Percentiles rank a stretch among this genome's conserved stretches.
Evolutionary conservation across 2,329 filamentous ascomycete species (phyloP).

Genomic region (Sclerotinia glacialis): DNA sequence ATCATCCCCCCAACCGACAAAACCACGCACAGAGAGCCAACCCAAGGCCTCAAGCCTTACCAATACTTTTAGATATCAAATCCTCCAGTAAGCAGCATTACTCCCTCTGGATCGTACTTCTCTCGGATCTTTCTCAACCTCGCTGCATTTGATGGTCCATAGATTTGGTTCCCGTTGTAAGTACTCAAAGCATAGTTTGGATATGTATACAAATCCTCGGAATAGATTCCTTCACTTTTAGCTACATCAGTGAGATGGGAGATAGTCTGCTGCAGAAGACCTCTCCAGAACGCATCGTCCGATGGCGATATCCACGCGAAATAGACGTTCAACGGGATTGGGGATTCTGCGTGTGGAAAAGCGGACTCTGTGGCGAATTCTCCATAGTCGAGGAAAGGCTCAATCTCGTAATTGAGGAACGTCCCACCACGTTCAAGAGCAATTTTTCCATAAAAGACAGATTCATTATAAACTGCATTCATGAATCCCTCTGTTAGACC

Average conservation of each 20-base stretch:
- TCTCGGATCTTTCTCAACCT: conserved; percentile 29
- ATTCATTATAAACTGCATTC: conserved; percentile 29
- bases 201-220: conserved; percentile 28
- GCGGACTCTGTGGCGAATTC: conserved; percentile 37
- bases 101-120: conserved; percentile 32
- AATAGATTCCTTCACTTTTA: conserved; percentile 36
- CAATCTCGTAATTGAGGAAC: conserved; percentile 36
- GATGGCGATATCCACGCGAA: conserved; percentile 32
- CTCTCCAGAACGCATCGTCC: conserved; percentile 38
- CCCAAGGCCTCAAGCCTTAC: too few relatives aligned
- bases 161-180: conserved; percentile 30
- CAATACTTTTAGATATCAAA: conserved; percentile 21
- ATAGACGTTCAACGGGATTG: conserved; percentile 36
- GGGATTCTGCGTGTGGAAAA: conserved; percentile 37
- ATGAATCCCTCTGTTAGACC: conserved; percentile 32
- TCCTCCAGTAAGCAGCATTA: conserved; percentile 35
- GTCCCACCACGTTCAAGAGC: conserved; percentile 28
- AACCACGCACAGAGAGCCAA: too few relatives aligned
- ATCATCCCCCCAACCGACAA: too few relatives aligned
- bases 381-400: conserved; percentile 39
- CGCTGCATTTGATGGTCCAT: conserved; percentile 40
- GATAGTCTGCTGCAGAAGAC: conserved; percentile 31
- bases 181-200: conserved; percentile 31
- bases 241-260: conserved; percentile 36
- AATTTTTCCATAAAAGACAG: conserved; percentile 27